Evolutionary conservation across 2,329 filamentous ascomycete genomes (phyloP), one percentile per base, ranked within the genome.

Genomic region (Sphaerulina populicola): DNA sequence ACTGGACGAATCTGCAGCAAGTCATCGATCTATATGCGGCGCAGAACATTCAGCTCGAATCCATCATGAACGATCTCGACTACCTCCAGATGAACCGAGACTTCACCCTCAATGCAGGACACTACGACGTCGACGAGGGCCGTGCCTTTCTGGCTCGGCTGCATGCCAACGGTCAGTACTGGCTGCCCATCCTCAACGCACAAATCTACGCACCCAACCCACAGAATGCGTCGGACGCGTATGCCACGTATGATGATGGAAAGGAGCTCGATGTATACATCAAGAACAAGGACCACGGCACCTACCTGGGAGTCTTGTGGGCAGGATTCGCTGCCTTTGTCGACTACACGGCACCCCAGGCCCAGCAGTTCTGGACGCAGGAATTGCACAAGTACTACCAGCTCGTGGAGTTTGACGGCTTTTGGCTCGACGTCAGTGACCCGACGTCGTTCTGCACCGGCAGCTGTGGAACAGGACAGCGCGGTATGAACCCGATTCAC

Each of bases 151-250:
- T 81, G 36, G 66, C 69, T 8, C 67, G 69, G 43, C 64, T 81
- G 2, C 76, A 80, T 60, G 67, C 67, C 6, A 71, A 71, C 51
- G 74, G 75, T 30, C 75, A 75, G 53, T 73, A 78, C 54, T 80
- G 75, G 53, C 68, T 80, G 9, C 77, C 77, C 0, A 80, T 80
- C 52, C 72, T 80, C 4, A 78, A 80, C 59, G 67, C 72, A 7
- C 77, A 72, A 29, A 83, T 84, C 43, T 88, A 87, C 60, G 76
- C 78, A 12, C 83, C 83, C 0, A 83, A 86, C 56, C 81, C 81
- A 0, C 68, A 76, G 6, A 83, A 86, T 60, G 70, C 71, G 1
- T 78, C 72, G 40, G 83, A 86, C 8, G 62, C 64, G 0, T 79
- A 80, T 56, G 68, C 70, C 11, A 70, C 72, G 0, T 80, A 77